These are phyloP conservation scores for Exophiala lecanii-corni DNA, from an alignment of 2,329 filamentous ascomycete species.

Conservation along the genomic window DNA sequence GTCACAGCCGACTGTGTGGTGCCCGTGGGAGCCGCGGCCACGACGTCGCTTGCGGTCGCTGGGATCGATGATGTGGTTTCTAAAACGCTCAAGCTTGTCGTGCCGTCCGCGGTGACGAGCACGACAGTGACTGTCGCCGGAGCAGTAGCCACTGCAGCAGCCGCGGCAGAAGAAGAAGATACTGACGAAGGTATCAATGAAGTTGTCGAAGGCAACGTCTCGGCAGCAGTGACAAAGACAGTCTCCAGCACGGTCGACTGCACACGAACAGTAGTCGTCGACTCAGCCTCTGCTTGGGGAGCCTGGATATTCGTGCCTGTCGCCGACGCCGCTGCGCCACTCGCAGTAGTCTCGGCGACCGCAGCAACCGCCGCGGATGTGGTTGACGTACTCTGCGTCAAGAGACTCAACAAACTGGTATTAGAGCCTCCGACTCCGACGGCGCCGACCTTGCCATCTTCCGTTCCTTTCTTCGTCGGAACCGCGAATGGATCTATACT, in stretches of 20 bases:
- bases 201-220: not conserved
- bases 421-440: constrained; percentile 22
- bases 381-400: constrained; percentile 10
- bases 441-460: constrained; percentile 25
- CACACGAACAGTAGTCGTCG: constrained; percentile 5
- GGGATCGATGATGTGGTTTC: not conserved
- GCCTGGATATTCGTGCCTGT: not conserved
- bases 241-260: constrained; percentile 10
- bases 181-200: not conserved
- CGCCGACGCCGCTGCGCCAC: not conserved
- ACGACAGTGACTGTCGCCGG: constrained; percentile 7
- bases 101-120: constrained; percentile 4
- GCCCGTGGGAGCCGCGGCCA: not conserved
- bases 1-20: not conserved
- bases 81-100: constrained; percentile 2
- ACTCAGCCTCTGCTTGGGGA: not conserved
- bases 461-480: constrained; percentile 15
- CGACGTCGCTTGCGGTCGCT: not conserved
- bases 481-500: constrained; percentile 10
- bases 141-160: not conserved
- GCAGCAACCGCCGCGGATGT: not conserved
- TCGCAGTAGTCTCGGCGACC: not conserved
- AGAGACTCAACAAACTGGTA: constrained; percentile 18
- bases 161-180: not conserved
- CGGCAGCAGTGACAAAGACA: constrained; percentile 3